Percentiles rank a stretch among this genome's conserved stretches.
phyloP scores from a whole-genome alignment of 176 grass and related monocot genomes.

The Triticum dicoccoides region DNA sequence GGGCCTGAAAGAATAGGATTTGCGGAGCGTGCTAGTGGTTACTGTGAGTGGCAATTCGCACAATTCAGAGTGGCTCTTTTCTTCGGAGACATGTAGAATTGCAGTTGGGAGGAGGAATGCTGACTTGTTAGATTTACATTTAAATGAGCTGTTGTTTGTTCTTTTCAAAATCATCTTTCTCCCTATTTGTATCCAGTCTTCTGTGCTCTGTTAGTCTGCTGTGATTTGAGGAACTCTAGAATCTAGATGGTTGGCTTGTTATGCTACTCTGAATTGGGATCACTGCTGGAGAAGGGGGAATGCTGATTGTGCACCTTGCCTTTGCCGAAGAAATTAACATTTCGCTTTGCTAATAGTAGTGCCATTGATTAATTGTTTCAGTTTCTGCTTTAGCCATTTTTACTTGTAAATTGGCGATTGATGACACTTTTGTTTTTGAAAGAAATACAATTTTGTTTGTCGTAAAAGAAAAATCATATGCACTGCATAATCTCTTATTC shows the following conservation, averaged over 20 bases:
- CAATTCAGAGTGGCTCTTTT: not conserved
- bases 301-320: not conserved
- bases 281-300: not conserved
- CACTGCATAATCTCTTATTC: not conserved
- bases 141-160: not conserved
- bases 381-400: not conserved
- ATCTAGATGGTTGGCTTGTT: not conserved
- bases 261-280: not conserved
- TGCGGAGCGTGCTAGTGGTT: not conserved
- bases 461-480: not conserved
- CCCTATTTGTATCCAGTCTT: not conserved
- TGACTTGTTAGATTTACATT: not conserved
- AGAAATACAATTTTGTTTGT: not conserved
- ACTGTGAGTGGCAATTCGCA: not conserved
- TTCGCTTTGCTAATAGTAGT: not conserved
- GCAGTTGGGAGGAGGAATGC: not conserved
- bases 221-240: not conserved
- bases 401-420: not conserved
- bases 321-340: constrained; percentile 1
- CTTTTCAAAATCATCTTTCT: not conserved
- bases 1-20: not conserved
- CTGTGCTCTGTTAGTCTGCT: not conserved
- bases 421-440: not conserved
- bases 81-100: not conserved
- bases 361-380: not conserved